Evolutionary conservation across 108 stramenopile genomes (phyloP), one percentile per base, ranked within the genome.

Genomic region (Stephanodiscus triporus): DNA sequence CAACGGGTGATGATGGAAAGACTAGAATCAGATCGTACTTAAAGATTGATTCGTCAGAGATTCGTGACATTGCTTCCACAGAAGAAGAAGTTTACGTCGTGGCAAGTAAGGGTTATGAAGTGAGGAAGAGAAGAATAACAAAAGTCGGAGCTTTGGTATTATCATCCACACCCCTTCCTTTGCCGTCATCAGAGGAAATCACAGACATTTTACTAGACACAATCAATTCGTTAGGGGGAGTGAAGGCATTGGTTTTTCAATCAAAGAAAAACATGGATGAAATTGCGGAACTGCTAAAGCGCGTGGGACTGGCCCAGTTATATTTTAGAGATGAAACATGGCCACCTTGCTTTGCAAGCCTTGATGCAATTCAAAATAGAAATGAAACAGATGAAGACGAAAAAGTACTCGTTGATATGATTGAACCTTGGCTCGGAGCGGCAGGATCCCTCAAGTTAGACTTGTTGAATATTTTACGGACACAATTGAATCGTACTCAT

Each of bases 1-100:
- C 66, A 11, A 87, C 89, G 13, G 85, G 89, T 38, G 85, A 87
- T 66, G 89, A 89, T 69, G 84, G 87, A 1, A 87, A 68, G 13
- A 68, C 81, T 2, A 69, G 89, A 30, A 82, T 89, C 49, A 66
- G 84, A 19, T 74, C 89, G 34, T 89, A 72, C 64, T 75, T 63
- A 27, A 49, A 85, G 8, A 66, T 89, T 54, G 58, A 62, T 20
- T 54, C 70, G 9, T 68, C 76, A n/a, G 22, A 23, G 13, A 42
- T 89, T 16, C 45, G 43, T 11, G 27, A 68, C 1, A 32, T 76
- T 22, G 72, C 89, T 9, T 13, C 59, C 7, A 80, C 84, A 62
- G 26, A 55, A 16, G 82, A 83, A 9, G 61, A 77, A 45, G 50
- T 82, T 9, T 89, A 80, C 51, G 75, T 83, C 0, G 87, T 84